Conservation (phyloP, 2,329 filamentous ascomycete species). For the Diaporthe ilicicola region DNA sequence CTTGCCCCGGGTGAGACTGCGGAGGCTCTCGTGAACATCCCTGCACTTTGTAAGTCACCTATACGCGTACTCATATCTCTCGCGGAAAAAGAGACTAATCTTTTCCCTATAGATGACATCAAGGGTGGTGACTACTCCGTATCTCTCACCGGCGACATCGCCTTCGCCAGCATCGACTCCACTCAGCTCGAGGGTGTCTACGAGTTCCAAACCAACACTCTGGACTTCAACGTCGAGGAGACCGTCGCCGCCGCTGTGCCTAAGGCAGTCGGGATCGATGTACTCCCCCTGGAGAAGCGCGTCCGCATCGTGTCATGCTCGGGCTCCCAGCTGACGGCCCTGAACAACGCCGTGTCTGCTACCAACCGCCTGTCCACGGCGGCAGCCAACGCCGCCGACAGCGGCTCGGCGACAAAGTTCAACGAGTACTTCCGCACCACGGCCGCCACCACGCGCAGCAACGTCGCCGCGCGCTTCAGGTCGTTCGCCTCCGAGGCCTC, state of each 20-base stretch:
- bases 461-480: slow-evolving; percentile 10
- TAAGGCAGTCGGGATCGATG: not conserved
- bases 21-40: slow-evolving; percentile 15
- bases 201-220: slow-evolving; percentile 22
- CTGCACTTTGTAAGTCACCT: slow-evolving; percentile 12
- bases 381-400: slow-evolving; percentile 11
- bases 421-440: slow-evolving; percentile 24
- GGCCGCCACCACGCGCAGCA: slow-evolving; percentile 11
- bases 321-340: slow-evolving; percentile 17
- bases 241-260: slow-evolving; percentile 4
- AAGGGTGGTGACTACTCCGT: slow-evolving; percentile 23
- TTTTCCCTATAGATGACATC: not conserved
- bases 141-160: slow-evolving; percentile 7
- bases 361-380: not conserved
- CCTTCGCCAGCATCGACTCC: slow-evolving; percentile 3
- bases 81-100: not conserved
- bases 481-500: slow-evolving; percentile 14
- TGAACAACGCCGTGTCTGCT: slow-evolving; percentile 5
- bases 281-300: slow-evolving; percentile 11
- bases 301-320: slow-evolving; percentile 20
- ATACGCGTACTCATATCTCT: not conserved
- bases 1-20: slow-evolving; percentile 22
- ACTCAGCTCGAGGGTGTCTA: slow-evolving; percentile 21
- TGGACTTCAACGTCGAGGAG: slow-evolving; percentile 16
- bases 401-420: slow-evolving; percentile 22